Conservation (phyloP, 345 rosid genomes). For the Murraya koenigii region DNA sequence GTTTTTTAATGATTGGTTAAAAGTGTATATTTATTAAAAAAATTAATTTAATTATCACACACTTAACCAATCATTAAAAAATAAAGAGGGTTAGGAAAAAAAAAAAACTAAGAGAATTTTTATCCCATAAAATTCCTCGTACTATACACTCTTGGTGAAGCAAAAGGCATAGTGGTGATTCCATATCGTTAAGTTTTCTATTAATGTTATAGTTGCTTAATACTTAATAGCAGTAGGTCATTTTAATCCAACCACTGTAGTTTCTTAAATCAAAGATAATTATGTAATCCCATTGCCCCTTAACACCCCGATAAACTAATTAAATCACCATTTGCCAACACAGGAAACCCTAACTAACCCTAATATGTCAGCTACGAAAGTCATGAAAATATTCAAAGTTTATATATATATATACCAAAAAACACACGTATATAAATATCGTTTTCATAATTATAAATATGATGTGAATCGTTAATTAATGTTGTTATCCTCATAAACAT, state of each 20-base stretch:
- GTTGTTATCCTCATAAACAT: neutral
- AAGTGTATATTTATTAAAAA: too few species aligned
- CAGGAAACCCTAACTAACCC: conserved; percentile 26
- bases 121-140: too few species aligned
- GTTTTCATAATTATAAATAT: too few species aligned
- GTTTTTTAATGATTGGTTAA: too few species aligned
- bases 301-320: conserved; percentile 13
- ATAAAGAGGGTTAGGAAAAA: too few species aligned
- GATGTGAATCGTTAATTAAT: neutral
- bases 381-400: neutral
- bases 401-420: neutral
- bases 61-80: too few species aligned
- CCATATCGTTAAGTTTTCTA: neutral
- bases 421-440: neutral
- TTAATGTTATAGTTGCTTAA: neutral
- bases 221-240: neutral
- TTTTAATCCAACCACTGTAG: neutral
- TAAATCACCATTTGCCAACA: neutral
- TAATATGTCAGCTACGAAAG: neutral
- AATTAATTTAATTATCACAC: too few species aligned
- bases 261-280: neutral
- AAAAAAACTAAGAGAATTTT: too few species aligned
- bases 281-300: neutral
- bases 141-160: neutral
- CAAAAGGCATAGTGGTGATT: neutral